phyloP scores from a whole-genome alignment of 2,329 filamentous ascomycete genomes.

The Metarhizium robertsii region DNA sequence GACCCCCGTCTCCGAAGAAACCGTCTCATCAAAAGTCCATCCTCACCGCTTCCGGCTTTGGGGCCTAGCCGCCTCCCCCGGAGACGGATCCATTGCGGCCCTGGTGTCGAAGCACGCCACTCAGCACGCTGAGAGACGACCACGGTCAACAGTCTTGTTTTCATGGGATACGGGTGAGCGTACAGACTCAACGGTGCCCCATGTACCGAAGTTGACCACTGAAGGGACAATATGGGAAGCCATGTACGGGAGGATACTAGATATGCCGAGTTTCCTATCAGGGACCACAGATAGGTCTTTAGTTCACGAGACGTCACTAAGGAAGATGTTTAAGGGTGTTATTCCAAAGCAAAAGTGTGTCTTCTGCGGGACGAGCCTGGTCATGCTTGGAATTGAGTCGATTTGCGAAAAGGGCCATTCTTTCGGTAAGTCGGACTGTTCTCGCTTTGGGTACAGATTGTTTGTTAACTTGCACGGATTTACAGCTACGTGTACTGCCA shows the following conservation, averaged over 20 bases:
- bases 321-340: slow-evolving; percentile 28
- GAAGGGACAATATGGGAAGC: slow-evolving; percentile 48
- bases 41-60: slow-evolving; percentile 42
- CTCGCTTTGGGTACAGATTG: background rate
- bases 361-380: slow-evolving; percentile 33
- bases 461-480: background rate
- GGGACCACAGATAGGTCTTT: slow-evolving; percentile 9
- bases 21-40: slow-evolving; percentile 31
- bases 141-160: slow-evolving; percentile 28
- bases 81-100: slow-evolving; percentile 40
- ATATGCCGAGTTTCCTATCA: slow-evolving; percentile 31
- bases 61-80: slow-evolving; percentile 43
- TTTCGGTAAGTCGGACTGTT: slow-evolving; percentile 25
- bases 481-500: slow-evolving; percentile 42
- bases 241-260: slow-evolving; percentile 45
- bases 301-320: slow-evolving; percentile 17
- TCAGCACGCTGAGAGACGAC: slow-evolving; percentile 35
- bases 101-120: slow-evolving; percentile 41
- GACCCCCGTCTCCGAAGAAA: slow-evolving; percentile 16
- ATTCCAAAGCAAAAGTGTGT: slow-evolving; percentile 32
- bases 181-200: background rate
- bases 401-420: slow-evolving; percentile 29
- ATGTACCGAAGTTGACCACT: slow-evolving; percentile 30
- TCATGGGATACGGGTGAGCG: slow-evolving; percentile 16
- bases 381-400: slow-evolving; percentile 23